A percentile compares a stretch with the other conserved stretches of the same genome.
phyloP scores from a whole-genome alignment of 75 land plant genomes.

The Ceratopteris richardii region DNA sequence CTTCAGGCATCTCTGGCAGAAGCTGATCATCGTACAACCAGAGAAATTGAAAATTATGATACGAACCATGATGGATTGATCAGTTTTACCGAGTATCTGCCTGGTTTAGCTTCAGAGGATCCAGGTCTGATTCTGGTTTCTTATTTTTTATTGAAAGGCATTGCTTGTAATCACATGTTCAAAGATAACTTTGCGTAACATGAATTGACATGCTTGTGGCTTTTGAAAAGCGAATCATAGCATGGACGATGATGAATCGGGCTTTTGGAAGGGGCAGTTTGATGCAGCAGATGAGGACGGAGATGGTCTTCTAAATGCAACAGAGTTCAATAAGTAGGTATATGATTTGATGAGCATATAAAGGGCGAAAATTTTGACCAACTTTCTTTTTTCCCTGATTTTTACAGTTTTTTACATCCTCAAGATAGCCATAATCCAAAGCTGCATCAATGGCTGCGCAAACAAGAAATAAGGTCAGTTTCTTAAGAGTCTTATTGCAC shows the following conservation, averaged over 20 bases:
- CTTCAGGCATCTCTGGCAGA: conserved; percentile 39
- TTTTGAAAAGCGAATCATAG: conserved; percentile 27
- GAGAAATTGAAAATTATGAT: conserved; percentile 77
- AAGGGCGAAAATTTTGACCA: no score
- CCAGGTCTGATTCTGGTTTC: conserved; percentile 30
- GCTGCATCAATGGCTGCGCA: conserved; percentile 64
- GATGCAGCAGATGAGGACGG: conserved; percentile 81
- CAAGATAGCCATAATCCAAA: conserved; percentile 69
- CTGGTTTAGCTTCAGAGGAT: conserved; percentile 49
- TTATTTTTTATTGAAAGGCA: no score
- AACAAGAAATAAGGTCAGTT: conserved; percentile 74
- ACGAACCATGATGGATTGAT: conserved; percentile 72
- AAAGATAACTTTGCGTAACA: no score
- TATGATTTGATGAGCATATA: no score
- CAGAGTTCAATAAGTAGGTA: conserved; percentile 79
- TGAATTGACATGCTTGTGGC: no score
- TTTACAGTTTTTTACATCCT: conserved; percentile 80
- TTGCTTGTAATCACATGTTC: no score
- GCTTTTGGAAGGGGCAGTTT: conserved; percentile 86
- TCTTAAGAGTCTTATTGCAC: no score
- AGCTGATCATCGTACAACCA: conserved; percentile 53
- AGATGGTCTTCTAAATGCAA: conserved; percentile 69
- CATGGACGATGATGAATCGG: conserved; percentile 47
- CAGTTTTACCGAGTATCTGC: conserved; percentile 64
- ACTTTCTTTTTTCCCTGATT: neutral